These are phyloP conservation scores for Biscogniauxia mediterranea DNA, from an alignment of 2,329 filamentous ascomycete species.

Conservation along the genomic window DNA sequence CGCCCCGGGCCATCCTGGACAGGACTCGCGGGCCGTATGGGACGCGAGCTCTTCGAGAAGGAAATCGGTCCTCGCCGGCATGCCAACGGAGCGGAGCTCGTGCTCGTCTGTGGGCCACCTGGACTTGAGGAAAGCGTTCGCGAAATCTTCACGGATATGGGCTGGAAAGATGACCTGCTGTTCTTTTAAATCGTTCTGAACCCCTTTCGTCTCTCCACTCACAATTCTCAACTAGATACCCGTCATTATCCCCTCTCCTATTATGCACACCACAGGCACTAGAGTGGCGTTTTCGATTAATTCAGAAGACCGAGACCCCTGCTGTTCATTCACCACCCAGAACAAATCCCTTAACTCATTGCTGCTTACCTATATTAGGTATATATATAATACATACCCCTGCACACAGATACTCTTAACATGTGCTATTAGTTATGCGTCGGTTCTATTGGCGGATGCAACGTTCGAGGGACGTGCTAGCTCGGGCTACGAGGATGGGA, in stretches of 20 bases:
- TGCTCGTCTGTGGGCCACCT: slow-evolving; percentile 77
- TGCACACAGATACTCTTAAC: no score
- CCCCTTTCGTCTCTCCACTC: background rate
- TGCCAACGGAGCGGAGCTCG: slow-evolving; percentile 52
- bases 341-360: no score
- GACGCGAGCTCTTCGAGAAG: slow-evolving; percentile 57
- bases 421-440: no score
- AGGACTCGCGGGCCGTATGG: slow-evolving; percentile 67
- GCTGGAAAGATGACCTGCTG: slow-evolving; percentile 73
- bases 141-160: slow-evolving; percentile 50
- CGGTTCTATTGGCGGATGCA: no score
- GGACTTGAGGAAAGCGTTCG: slow-evolving; percentile 66
- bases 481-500: background rate
- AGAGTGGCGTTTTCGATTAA: no score
- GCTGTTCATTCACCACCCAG: background rate
- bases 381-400: no score
- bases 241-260: no score
- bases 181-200: slow-evolving; percentile 58
- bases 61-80: slow-evolving; percentile 47
- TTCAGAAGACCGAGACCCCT: no score
- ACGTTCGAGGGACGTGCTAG: background rate
- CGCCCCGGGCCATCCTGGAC: slow-evolving; percentile 63
- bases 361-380: no score
- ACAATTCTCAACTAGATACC: background rate
- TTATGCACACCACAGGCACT: no score